Evolutionary conservation across 257 asterid genomes (phyloP).

Genomic region (Rhazya stricta): DNA sequence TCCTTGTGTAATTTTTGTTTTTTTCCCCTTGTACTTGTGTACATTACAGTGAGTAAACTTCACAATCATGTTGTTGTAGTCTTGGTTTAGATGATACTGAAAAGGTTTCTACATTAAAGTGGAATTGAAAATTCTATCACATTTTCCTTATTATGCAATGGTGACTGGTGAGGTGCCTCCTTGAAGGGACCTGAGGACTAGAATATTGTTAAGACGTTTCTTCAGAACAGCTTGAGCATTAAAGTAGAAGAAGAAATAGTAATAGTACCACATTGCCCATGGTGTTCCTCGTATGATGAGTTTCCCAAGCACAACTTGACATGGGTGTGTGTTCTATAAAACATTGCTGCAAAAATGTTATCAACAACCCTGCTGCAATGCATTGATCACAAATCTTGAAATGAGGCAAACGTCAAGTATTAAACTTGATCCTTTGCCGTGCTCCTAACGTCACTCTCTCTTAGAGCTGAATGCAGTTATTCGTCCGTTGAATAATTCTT

Average conservation of each 20-base stretch:
- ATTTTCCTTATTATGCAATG: neutral
- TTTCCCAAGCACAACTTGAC: neutral
- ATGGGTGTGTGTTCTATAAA: neutral
- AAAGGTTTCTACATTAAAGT: neutral
- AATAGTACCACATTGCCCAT: neutral
- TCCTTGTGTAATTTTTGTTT: neutral
- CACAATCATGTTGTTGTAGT: neutral
- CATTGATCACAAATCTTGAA: neutral
- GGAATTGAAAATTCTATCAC: neutral
- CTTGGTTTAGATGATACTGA: too few species aligned
- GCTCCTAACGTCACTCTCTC: conserved; percentile 6
- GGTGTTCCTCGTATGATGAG: neutral
- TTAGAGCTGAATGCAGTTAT: neutral
- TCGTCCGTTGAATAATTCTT: neutral
- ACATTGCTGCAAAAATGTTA: neutral
- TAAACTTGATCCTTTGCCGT: neutral
- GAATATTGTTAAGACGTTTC: too few species aligned
- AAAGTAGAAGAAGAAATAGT: too few species aligned
- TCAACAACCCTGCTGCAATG: neutral
- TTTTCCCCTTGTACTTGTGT: neutral
- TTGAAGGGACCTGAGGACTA: too few species aligned
- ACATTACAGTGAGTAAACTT: conserved; percentile 5
- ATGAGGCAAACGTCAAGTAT: neutral
- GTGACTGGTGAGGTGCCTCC: too few species aligned
- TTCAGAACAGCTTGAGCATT: too few species aligned